Evolutionary conservation across 805 yeast genomes (phyloP).

Genomic region (Metschnikowia noctiluminum): DNA sequence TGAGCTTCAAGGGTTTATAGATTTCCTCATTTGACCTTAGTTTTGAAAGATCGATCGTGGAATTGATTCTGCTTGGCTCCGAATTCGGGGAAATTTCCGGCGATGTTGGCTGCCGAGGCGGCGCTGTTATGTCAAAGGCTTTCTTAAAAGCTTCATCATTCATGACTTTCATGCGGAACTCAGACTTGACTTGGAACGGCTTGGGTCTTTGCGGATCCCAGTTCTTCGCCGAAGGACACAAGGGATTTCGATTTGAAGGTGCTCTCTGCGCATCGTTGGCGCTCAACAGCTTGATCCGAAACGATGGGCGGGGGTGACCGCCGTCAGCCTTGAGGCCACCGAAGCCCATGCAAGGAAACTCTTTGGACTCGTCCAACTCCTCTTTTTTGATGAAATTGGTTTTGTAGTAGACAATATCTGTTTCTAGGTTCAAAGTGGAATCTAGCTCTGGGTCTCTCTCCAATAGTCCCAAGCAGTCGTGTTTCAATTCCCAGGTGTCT

Average conservation of each 20-base stretch:
- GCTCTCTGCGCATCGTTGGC: conserved; percentile 10
- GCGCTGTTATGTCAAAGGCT: conserved; percentile 27
- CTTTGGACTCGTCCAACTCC: conserved; percentile 22
- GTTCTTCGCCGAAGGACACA: conserved; percentile 39
- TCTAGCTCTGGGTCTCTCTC: conserved; percentile 24
- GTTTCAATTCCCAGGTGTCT: conserved; percentile 29
- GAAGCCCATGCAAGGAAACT: conserved; percentile 16
- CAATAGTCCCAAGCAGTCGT: conserved; percentile 33
- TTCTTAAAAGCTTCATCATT: conserved; percentile 36
- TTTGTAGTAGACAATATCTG: conserved; percentile 43
- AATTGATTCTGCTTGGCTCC: conserved; percentile 40
- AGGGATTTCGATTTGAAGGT: conserved; percentile 17
- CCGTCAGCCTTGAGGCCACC: conserved; percentile 12
- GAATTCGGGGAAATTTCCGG: conserved; percentile 44
- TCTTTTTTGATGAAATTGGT: conserved; percentile 40
- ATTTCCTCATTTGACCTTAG: conserved; percentile 33
- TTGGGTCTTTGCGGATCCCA: conserved; percentile 35
- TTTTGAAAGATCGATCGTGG: conserved; percentile 39
- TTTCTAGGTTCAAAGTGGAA: conserved; percentile 33
- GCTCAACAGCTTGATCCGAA: conserved; percentile 25
- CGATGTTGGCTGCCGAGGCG: conserved; percentile 33
- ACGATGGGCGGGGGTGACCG: conserved; percentile 34
- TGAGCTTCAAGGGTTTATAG: conserved; percentile 37
- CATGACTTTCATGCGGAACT: conserved; percentile 35
- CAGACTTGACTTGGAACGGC: conserved; percentile 29